A percentile compares a stretch with the other conserved stretches of the same genome.
Conservation (phyloP, 495 filamentous ascomycete genomes). For the Antarctomyces pellizariae region DNA sequence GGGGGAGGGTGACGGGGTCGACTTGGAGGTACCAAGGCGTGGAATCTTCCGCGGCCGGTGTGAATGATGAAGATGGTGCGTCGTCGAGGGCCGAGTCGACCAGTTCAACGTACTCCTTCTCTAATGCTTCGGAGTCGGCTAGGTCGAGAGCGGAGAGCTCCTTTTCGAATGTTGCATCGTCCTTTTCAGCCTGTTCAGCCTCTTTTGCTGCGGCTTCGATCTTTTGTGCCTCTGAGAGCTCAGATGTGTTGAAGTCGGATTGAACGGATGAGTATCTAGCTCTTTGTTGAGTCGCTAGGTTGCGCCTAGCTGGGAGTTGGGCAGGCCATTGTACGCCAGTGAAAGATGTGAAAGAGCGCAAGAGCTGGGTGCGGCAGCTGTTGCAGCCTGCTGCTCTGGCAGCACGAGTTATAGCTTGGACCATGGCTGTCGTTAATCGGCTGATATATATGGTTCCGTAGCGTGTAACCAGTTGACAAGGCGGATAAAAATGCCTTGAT, state of each 20-base stretch:
- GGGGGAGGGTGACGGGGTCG: slow-evolving; percentile 19
- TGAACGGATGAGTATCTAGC: background rate
- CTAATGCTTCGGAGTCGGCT: background rate
- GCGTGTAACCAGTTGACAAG: too few species aligned
- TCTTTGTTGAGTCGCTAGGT: background rate
- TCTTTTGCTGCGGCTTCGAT: slow-evolving; percentile 1
- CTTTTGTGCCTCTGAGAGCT: slow-evolving; percentile 1
- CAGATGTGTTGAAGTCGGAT: slow-evolving; percentile 1
- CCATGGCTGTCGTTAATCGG: too few species aligned
- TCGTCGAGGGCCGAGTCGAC: slow-evolving; percentile 2
- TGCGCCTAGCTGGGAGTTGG: too few species aligned
- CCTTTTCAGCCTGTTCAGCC: too few species aligned
- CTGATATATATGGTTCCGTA: too few species aligned
- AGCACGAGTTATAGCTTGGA: too few species aligned
- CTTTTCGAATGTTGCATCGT: background rate
- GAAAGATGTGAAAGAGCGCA: slow-evolving; percentile 8
- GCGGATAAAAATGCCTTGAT: too few species aligned
- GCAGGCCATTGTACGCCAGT: slow-evolving; percentile 3
- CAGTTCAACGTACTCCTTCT: slow-evolving; percentile 1
- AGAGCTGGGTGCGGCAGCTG: slow-evolving; percentile 7
- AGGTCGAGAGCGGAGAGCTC: background rate
- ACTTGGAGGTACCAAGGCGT: slow-evolving; percentile 79
- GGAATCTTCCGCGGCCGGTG: slow-evolving; percentile 1
- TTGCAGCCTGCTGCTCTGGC: slow-evolving; percentile 7
- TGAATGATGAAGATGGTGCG: background rate